Evolutionary conservation across 345 rosid genomes (phyloP), one percentile per base, ranked within the genome.

Genomic region (Citrus unshiu): DNA sequence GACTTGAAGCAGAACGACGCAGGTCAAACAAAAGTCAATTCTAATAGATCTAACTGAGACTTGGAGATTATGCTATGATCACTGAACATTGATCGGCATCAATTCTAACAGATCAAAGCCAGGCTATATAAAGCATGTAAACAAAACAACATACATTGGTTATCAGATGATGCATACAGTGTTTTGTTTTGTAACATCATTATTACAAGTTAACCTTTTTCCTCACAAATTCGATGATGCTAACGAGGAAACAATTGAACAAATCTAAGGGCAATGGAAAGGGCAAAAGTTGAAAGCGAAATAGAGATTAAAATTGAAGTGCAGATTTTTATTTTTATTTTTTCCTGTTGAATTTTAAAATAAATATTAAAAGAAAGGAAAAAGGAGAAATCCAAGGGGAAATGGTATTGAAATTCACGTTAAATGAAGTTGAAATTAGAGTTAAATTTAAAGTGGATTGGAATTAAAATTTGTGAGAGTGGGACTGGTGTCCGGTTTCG

Each of bases 391-490:
- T 30, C 12, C 22, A 39, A 73, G 13, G 32, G 73, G 73, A 77
- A 57, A 80, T 70, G 81, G 8, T 43, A 43, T 83, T 75, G 86
- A 85, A 82, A 85, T 82, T 18, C 81, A 74, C 81, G 68, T 57
- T 65, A 82, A 51, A 85, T 82, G 65, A 39, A 54, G 22, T 80
- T 74, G 81, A 85, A 72, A 85, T 80, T 78, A 29, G 86, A 72
- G 66, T 75, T 34, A 79, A 81, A 76, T 84, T 65, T 14, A 60
- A 40, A 76, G 79, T 7, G 62, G 51, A 46, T 46, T 3, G 51
- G 51, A 46, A 46, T 46, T 46, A 46, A 46, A 13, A 46, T 12
- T 46, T 46, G 18, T 13, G 40, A 2, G 29, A 57, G 8, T 2
- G 34, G 57, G 30, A 46, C 51, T 12, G 72, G 83, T 14, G 58